Evolutionary conservation across 371 early-diverging fungal genomes (phyloP).

Genomic region (Mucor saturninus): DNA sequence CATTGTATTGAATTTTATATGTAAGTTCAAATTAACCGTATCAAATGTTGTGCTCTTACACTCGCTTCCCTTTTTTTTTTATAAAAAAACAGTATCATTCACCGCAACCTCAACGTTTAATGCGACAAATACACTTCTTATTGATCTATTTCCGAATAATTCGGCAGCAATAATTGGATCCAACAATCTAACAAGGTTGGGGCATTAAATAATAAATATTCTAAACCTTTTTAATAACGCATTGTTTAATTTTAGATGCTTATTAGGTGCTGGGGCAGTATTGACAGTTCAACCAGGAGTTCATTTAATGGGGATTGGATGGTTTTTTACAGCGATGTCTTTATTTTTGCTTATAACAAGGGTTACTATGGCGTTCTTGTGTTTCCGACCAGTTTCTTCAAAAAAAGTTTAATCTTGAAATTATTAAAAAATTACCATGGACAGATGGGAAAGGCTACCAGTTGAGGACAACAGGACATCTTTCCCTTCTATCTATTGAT

Average conservation of each 20-base stretch:
- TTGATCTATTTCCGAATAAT: conserved; percentile 46
- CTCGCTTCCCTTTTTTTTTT: not conserved
- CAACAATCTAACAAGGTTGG: conserved; percentile 36
- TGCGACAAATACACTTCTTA: conserved; percentile 41
- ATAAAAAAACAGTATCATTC: conserved; percentile 31
- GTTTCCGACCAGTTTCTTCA: too few relatives aligned
- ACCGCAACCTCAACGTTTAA: conserved; percentile 39
- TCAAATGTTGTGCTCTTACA: too few relatives aligned
- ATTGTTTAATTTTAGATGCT: conserved; percentile 27
- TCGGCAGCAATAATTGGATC: conserved; percentile 50
- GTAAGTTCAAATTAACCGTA: conserved; percentile 22
- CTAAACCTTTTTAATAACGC: not conserved
- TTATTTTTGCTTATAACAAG: conserved; percentile 36
- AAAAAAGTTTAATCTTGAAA: too few relatives aligned
- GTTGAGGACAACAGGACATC: too few relatives aligned
- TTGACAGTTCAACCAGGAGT: conserved; percentile 37
- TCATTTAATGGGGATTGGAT: conserved; percentile 37
- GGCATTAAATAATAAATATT: not conserved
- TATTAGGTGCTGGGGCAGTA: conserved; percentile 41
- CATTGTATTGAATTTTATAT: conserved; percentile 34
- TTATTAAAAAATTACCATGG: too few relatives aligned
- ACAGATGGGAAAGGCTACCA: too few relatives aligned
- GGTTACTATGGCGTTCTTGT: conserved; percentile 19
- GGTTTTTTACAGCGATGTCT: conserved; percentile 41
- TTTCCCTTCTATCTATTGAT: too few relatives aligned